A percentile compares a stretch with the other conserved stretches of the same genome.
Evolutionary conservation across 73 alveolate genomes (phyloP).

Genomic region (Paramecium biaurelia): DNA sequence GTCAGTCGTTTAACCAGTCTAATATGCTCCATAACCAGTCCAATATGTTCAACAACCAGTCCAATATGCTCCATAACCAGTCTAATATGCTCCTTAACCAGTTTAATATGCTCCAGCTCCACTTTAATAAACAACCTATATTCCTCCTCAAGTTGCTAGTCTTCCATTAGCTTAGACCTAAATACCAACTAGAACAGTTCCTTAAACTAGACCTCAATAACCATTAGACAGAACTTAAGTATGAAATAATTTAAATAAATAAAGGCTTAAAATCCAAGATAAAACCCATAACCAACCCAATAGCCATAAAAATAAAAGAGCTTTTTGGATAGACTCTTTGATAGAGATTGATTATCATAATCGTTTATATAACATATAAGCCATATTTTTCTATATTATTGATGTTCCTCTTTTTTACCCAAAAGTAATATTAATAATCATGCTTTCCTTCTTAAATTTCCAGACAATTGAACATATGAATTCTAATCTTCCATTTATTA

Average conservation of each 20-base stretch:
- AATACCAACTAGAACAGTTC: neutral
- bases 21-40: neutral
- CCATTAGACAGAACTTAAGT: slow-evolving; percentile 40
- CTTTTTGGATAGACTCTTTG: slow-evolving; percentile 30
- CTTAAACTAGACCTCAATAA: neutral
- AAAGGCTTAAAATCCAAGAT: slow-evolving; percentile 4
- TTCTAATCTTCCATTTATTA: neutral
- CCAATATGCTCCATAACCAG: neutral
- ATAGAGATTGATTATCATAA: slow-evolving; percentile 33
- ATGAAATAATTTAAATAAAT: neutral
- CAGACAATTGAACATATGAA: neutral
- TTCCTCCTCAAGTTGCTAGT: neutral
- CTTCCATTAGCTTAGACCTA: neutral
- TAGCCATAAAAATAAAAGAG: slow-evolving; percentile 21
- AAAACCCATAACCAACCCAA: neutral
- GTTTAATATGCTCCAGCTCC: neutral
- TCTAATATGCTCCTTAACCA: neutral
- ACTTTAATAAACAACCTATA: neutral
- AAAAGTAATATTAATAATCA: neutral
- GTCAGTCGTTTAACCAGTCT: slow-evolving; percentile 11
- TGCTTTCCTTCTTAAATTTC: neutral
- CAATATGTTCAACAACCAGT: neutral
- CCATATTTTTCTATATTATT: neutral
- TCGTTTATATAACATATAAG: neutral
- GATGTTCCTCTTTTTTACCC: neutral